phyloP scores from a whole-genome alignment of 2,329 filamentous ascomycete species.

The Talaromyces sp. region DNA sequence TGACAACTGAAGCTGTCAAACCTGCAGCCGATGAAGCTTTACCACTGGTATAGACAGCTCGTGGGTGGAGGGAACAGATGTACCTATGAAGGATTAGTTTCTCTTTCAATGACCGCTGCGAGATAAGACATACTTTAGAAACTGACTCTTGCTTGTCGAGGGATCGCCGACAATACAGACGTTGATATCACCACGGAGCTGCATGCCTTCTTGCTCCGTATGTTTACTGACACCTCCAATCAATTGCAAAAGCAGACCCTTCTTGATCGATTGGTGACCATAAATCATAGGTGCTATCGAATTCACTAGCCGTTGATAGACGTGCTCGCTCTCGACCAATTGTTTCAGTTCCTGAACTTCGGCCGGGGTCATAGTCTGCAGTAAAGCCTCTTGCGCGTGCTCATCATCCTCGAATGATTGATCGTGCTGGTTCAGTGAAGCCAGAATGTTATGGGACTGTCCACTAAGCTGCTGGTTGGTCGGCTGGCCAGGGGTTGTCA shows the following conservation, averaged over 20 bases:
- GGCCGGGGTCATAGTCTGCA: slow-evolving; percentile 75
- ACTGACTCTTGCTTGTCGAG: slow-evolving; percentile 95
- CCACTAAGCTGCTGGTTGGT: slow-evolving; percentile 64
- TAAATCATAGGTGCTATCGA: slow-evolving; percentile 96
- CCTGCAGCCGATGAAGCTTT: slow-evolving; percentile 96
- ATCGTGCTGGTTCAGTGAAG: slow-evolving; percentile 70
- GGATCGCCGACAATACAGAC: slow-evolving; percentile 98
- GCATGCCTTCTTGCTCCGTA: slow-evolving; percentile 83
- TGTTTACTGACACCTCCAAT: slow-evolving; percentile 93
- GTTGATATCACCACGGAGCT: slow-evolving; percentile 94
- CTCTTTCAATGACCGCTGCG: background rate
- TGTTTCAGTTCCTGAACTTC: slow-evolving; percentile 88
- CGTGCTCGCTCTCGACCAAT: slow-evolving; percentile 94
- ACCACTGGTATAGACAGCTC: slow-evolving; percentile 94
- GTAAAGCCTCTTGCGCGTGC: slow-evolving; percentile 78
- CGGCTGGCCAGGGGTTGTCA: slow-evolving; percentile 70
- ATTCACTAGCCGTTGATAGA: slow-evolving; percentile 87
- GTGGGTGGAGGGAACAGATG: slow-evolving; percentile 91
- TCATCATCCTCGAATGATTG: slow-evolving; percentile 71
- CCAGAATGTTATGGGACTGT: slow-evolving; percentile 78
- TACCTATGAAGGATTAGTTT: slow-evolving; percentile 48
- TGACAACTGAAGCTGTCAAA: slow-evolving; percentile 94
- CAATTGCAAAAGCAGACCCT: slow-evolving; percentile 86
- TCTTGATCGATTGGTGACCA: slow-evolving; percentile 96
- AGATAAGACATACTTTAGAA: slow-evolving; percentile 62